Base-by-base conservation (phyloP, 352 stramenopile species). In the Globisporangium canariense region DNA sequence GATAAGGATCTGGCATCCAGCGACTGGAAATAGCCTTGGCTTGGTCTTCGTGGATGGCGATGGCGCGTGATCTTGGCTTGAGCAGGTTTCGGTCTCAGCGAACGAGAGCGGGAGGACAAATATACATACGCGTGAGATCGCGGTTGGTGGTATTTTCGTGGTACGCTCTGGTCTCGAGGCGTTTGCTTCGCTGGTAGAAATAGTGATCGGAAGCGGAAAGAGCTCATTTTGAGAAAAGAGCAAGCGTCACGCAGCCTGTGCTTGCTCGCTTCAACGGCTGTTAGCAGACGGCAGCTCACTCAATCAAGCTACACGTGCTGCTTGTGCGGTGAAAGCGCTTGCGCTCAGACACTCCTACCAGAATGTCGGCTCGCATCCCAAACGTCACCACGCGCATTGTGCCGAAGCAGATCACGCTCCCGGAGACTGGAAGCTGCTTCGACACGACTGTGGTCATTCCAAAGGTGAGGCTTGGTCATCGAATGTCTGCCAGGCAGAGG, bases 401-500 rank as follows among this genome's bases (percentile, higher is more conserved):
- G 66, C 82, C 86, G 16, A 91, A 91, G 62, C 82, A 76, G 28
- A 77, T 91, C 45, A 54, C 83, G 20, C 63, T 97, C 28, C 78
- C 82, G 7, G 90, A 98, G 75, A 98, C 94, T 0, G 93, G 94
- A 13, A 98, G 93, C 60, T 98, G 94, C 69, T 98, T 98, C 64
- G 96, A 98, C 75, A 93, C 89, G 32, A 98, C 96, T 1, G 65
- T 77, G 20, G 77, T 88, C 14, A 46, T 62, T 22, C 32, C 69
- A 32, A 91, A 91, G 76, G 77, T 90, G 60, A 49, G 36, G 18
- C n/a, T 16, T 30, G 9, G 7, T 5, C n/a, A 28, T 4, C 4
- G 0, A 2, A 6, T n/a, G 2, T 28, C 18, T 7, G n/a, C 2
- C 4, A 36, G 22, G 20, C 3, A 4, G n/a, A 20, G 11, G n/a